Conservation (phyloP, 306 rosid species). For the Begonia loranthoides region DNA sequence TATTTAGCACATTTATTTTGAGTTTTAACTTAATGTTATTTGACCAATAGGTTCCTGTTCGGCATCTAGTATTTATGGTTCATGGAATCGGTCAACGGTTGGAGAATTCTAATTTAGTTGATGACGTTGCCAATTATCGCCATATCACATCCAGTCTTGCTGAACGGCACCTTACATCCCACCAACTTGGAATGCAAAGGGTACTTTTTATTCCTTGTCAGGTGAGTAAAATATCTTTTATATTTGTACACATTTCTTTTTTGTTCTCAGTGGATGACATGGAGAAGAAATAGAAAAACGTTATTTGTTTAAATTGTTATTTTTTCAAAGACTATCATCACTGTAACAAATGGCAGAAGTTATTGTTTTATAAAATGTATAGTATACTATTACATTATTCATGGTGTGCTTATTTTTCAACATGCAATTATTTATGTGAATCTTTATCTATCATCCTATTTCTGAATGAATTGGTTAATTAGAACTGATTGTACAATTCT, state of each 20-base stretch:
- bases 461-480: no score
- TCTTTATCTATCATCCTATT: no score
- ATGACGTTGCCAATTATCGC: constrained; percentile 73
- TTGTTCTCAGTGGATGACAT: no score
- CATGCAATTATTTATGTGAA: no score
- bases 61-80: constrained; percentile 95
- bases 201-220: constrained; percentile 97
- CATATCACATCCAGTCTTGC: constrained; percentile 70
- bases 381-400: no score
- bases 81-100: constrained; percentile 99
- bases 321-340: no score
- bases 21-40: constrained; percentile 4
- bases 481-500: no score
- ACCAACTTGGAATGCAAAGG: constrained; percentile 71
- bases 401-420: no score
- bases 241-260: neutral
- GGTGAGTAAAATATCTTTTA: constrained; percentile 25
- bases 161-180: constrained; percentile 72
- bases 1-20: neutral
- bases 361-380: no score
- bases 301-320: no score
- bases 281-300: no score
- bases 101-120: constrained; percentile 97
- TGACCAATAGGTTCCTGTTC: constrained; percentile 73
- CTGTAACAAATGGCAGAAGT: no score